Percentiles rank a stretch among this genome's conserved stretches.
phyloP scores from a whole-genome alignment of 805 yeast species.

The Pichia kluyveri region DNA sequence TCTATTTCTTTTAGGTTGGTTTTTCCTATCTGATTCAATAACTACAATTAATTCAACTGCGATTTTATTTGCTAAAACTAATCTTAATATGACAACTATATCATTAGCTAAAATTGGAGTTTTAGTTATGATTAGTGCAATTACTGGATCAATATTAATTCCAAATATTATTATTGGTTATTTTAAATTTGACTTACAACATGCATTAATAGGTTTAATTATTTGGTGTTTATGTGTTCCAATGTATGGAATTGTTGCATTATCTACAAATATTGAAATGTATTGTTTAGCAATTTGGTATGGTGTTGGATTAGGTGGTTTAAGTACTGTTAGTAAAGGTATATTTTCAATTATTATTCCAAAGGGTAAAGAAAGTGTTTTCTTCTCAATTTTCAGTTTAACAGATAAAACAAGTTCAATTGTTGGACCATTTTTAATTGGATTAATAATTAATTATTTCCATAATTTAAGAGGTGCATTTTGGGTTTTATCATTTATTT shows the following conservation, averaged over 20 bases:
- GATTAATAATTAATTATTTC: slow-evolving; percentile 59
- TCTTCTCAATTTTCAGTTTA: slow-evolving; percentile 65
- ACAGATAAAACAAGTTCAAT: slow-evolving; percentile 78
- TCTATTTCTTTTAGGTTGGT: slow-evolving; percentile 67
- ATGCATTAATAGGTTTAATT: slow-evolving; percentile 42
- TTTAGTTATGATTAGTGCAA: slow-evolving; percentile 58
- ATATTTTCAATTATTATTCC: slow-evolving; percentile 64
- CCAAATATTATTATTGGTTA: slow-evolving; percentile 36
- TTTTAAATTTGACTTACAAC: slow-evolving; percentile 36
- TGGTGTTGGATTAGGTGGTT: slow-evolving; percentile 66
- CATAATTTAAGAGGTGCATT: slow-evolving; percentile 70
- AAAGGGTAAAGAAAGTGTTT: slow-evolving; percentile 63
- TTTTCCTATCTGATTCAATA: slow-evolving; percentile 62
- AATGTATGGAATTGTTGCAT: slow-evolving; percentile 58
- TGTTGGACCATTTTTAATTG: slow-evolving; percentile 66
- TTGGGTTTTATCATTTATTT: slow-evolving; percentile 46
- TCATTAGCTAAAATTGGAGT: slow-evolving; percentile 58
- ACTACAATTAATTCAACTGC: slow-evolving; percentile 79
- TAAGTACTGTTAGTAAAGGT: slow-evolving; percentile 61
- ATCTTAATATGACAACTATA: slow-evolving; percentile 59
- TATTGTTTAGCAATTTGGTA: slow-evolving; percentile 64
- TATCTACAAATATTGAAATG: slow-evolving; percentile 60
- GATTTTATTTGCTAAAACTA: slow-evolving; percentile 63
- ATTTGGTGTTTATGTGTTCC: slow-evolving; percentile 62
- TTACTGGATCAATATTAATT: slow-evolving; percentile 51